These are phyloP conservation scores for Tetraselmis striata DNA, from an alignment of 139 green algal genomes.

Conservation along the genomic window DNA sequence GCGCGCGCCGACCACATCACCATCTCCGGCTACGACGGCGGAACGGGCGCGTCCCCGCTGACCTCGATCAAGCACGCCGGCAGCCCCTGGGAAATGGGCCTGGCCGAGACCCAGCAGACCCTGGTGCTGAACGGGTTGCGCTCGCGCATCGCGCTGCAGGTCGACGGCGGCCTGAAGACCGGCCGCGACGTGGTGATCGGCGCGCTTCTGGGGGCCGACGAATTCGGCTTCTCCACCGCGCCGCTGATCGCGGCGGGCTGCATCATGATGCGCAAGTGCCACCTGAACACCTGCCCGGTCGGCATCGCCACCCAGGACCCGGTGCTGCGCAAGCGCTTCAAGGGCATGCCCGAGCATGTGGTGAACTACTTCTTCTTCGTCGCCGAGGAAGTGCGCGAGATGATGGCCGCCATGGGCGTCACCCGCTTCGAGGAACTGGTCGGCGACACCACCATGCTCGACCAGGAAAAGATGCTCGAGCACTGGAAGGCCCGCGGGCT, in stretches of 20 bases:
- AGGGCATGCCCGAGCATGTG: conserved; percentile 83
- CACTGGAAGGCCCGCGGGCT: conserved; percentile 68
- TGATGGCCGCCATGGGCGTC: conserved; percentile 84
- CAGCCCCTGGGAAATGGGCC: conserved; percentile 88
- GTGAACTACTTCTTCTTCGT: conserved; percentile 97
- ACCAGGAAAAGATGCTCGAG: conserved; percentile 47
- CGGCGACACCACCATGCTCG: conserved; percentile 78
- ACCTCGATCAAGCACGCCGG: conserved; percentile 70
- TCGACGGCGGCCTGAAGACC: conserved; percentile 91
- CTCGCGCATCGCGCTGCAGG: conserved; percentile 66
- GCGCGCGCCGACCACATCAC: conserved; percentile 93
- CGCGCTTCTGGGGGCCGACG: conserved; percentile 85
- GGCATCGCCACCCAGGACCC: conserved; percentile 91
- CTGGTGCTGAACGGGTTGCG: conserved; percentile 92
- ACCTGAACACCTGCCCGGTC: conserved; percentile 96
- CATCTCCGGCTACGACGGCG: conserved; percentile 89
- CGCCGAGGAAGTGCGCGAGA: conserved; percentile 69
- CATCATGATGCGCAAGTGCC: conserved; percentile 98
- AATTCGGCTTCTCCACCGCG: conserved; percentile 93
- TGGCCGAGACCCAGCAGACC: conserved; percentile 93
- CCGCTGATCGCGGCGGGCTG: conserved; percentile 92
- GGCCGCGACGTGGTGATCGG: conserved; percentile 83
- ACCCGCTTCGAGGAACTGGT: conserved; percentile 82
- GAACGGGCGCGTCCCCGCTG: conserved; percentile 78
- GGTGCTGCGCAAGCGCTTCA: conserved; percentile 91